Base-by-base conservation (phyloP, 2,329 filamentous ascomycete species). In the Bipolaris bicolor region DNA sequence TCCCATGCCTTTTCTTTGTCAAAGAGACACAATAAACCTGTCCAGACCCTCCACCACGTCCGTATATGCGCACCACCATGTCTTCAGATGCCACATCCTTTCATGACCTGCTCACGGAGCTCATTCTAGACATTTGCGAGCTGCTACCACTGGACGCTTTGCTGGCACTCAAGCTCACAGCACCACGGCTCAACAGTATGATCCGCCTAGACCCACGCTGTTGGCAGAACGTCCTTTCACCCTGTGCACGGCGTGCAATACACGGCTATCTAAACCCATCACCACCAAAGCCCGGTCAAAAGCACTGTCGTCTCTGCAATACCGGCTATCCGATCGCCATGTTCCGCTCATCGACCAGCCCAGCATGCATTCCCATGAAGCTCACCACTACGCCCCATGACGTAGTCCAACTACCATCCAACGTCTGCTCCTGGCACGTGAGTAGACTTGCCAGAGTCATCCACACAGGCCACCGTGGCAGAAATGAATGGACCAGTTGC, bases 111-210 rank as follows among this genome's bases (percentile, higher is more conserved):
- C 79, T 79, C 9, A 64, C 70, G 29, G 79, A 81, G 60, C 68
- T 80, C 4, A 72, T 79, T 20, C 62, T 75, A 52, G 74, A 77
- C 41, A 70, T 80, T 43, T 59, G 66, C 40, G 63, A 74, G 26
- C 59, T 73, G 57, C 72, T 81, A 7, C 66, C 75, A 5, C 64
- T 66, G 0, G 76, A 79, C 39, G 72, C 66, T 24, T 64, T 74
- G 18, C 63, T 80, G 7, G 69, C 78, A 3, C 68, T 80, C 9
- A 77, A 77, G 43, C 72, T 80, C 40, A 69, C 72, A 5, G 68
- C 73, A 45, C 65, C 63, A 10, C 54, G 61, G 10, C 58, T 79
- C 29, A 72, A 76, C 62, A 57, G 62, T 41, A 65, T 59, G 0
- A 50, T 77, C 11, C 62, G 68, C 18, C 55, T 65, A 9, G 41